Evolutionary conservation across 306 rosid species (phyloP), one percentile per base, ranked within the genome.

Genomic region (Pyrus bretschneideri): DNA sequence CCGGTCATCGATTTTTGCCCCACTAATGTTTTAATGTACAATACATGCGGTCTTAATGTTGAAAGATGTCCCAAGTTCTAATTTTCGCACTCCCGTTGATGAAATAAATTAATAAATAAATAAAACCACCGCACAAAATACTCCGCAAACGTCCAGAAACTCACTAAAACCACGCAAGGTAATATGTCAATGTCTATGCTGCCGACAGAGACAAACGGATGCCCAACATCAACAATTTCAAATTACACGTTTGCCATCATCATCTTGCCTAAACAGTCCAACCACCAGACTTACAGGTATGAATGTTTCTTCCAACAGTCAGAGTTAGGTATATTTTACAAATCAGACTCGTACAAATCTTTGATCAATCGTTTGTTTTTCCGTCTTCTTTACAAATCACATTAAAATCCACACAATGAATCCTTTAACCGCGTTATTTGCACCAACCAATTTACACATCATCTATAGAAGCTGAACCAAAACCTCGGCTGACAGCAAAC

Each of bases 361-460:
- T 80, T 85, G 84, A 85, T 74, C 72, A 81, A 86, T 76, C 51
- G 46, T 58, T 70, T 75, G 57, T 57, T 49, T 63, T 64, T 45
- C 17, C 11, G 40, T 57, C 84, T 45, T 61, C 30, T 87, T 81
- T 84, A 86, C 84, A 86, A 73, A 73, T 75, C 83, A 72, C 42
- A 73, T 33, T 69, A 51, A 84, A 91, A 70, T 83, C 81, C 68
- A 88, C 76, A 78, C 76, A 79, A 82, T 74, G 81, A 65, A 76
- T 84, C 81, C 73, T 85, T 80, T 81, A 77, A 83, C 86, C 73
- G 82, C 86, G 81, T 87, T 90, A 86, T 92, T 88, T 83, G 89
- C 87, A 84, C 69, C 79, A 70, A 76, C 79, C 76, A 76, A 82
- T 87, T 75, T 89, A 85, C 82, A 85, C 69, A 79, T 44, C 46